Evolutionary conservation across 2,329 filamentous ascomycete species (phyloP).

Genomic region (Exserohilum rostratum): DNA sequence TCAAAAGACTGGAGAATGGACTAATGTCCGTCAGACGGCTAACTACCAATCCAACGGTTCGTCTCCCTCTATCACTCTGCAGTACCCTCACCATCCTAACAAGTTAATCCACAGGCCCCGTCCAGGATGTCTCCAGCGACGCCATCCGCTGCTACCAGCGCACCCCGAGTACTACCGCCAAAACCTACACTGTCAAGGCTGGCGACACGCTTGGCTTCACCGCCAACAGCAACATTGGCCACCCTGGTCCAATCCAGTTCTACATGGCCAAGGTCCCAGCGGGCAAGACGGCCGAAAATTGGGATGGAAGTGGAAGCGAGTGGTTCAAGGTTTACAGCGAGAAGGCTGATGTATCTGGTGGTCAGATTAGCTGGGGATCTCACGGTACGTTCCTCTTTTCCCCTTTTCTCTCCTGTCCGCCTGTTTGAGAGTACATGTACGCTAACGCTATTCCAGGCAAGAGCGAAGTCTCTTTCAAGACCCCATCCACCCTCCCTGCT

Average conservation of each 20-base stretch:
- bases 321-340: conserved; percentile 48
- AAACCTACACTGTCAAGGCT: conserved; percentile 33
- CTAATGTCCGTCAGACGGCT: conserved; percentile 44
- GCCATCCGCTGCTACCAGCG: conserved; percentile 45
- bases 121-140: conserved; percentile 34
- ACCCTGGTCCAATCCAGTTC: conserved; percentile 46
- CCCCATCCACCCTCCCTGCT: conserved; percentile 49
- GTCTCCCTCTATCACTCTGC: no score
- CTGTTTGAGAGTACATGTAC: neutral
- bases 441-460: conserved; percentile 12
- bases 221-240: conserved; percentile 38
- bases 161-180: conserved; percentile 23
- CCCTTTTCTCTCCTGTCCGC: neutral
- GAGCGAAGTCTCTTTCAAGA: conserved; percentile 39
- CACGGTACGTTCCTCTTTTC: conserved; percentile 16
- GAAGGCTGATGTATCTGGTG: conserved; percentile 23
- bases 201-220: conserved; percentile 44
- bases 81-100: neutral
- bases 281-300: conserved; percentile 34
- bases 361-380: conserved; percentile 35
- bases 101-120: conserved; percentile 7
- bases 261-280: conserved; percentile 47
- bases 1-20: conserved; percentile 33
- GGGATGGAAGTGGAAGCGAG: conserved; percentile 42
- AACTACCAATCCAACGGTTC: conserved; percentile 46